These are phyloP conservation scores for Lentinula boryana DNA, from an alignment of 768 basidiomycete species.

Conservation along the genomic window DNA sequence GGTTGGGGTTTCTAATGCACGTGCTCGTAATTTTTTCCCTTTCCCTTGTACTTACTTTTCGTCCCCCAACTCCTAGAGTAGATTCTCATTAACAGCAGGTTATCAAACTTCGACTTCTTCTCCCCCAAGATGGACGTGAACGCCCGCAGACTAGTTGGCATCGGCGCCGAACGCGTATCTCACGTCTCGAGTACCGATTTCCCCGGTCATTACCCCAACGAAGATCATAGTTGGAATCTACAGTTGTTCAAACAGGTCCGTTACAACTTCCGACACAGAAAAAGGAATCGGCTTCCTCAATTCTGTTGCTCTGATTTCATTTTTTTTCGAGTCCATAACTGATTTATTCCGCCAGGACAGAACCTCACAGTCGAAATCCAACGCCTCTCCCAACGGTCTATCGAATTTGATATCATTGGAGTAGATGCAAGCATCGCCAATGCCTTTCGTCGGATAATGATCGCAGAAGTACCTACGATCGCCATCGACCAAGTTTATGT, in stretches of 20 bases:
- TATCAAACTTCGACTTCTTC: not conserved
- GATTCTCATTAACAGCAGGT: not conserved
- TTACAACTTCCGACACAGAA: no score
- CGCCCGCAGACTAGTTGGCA: slow-evolving; percentile 52
- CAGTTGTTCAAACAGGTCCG: slow-evolving; percentile 67
- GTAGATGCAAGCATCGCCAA: slow-evolving; percentile 97
- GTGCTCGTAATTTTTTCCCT: not conserved
- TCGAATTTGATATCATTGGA: slow-evolving; percentile 94
- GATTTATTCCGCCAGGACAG: slow-evolving; percentile 35
- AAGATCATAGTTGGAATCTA: slow-evolving; percentile 84
- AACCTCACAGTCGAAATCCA: slow-evolving; percentile 69
- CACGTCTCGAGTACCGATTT: slow-evolving; percentile 87
- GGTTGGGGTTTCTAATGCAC: not conserved
- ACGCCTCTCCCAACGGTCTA: slow-evolving; percentile 72
- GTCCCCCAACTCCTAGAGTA: not conserved
- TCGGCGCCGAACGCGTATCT: slow-evolving; percentile 65
- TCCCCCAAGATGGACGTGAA: slow-evolving; percentile 10
- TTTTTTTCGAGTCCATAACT: no score
- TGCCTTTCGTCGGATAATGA: slow-evolving; percentile 85
- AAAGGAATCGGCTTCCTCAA: no score
- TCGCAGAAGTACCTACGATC: slow-evolving; percentile 93
- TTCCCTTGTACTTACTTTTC: not conserved
- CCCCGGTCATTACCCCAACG: slow-evolving; percentile 82
- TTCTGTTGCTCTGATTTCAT: not conserved
- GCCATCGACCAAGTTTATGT: slow-evolving; percentile 89